Base-by-base conservation (phyloP, 192 early-diverging fungal genomes). In the Coemansia sp. region DNA sequence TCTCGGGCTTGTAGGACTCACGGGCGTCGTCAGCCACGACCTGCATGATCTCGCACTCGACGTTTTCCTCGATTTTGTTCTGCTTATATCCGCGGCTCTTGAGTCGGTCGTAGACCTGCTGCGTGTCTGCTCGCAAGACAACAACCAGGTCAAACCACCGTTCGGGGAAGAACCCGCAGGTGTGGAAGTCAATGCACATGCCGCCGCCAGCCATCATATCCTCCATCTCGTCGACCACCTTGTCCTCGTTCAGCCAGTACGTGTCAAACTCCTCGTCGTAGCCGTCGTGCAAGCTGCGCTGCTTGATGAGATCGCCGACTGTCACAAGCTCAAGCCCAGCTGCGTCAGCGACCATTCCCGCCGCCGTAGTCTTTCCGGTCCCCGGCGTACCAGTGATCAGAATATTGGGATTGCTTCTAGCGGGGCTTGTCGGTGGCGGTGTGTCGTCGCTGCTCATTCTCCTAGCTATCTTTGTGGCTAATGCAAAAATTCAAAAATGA, bases 11-110 rank as follows among this genome's bases (percentile, higher is more conserved):
- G 70, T 97, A 99, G 22, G 91, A 93, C 62, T 93, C 95, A 12
- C 72, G 77, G 6, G 97, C 95, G 49, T 95, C 96, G 45, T 95
- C 93, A 56, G 94, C 79, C 17, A 96, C 91, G 6, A 98, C 90
- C 83, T 96, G 93, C 93, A 97, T 95, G 75, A 99, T 99, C 81
- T 99, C 97, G 83, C 94, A 93, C 68, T 94, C 92, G 66, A 97
- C 87, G 63, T 99, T 99, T 75, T 99, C 95, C 17, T 87, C 76
- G 53, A 98, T 88, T 80, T 99, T 99, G 64, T 89, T 89, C 31
- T 76, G 67, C 62, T 86, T 83, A 74, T 99, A 96, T 39, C 88
- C 89, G 68, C 95, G 86, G 31, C 83, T 82, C 58, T 89, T 86
- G 67, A 99, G 85, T 27, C 97, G 88, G 57, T 87, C 87, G 64